Evolutionary conservation across 306 rosid species (phyloP).

Genomic region (Cyclanthera cordifolia): DNA sequence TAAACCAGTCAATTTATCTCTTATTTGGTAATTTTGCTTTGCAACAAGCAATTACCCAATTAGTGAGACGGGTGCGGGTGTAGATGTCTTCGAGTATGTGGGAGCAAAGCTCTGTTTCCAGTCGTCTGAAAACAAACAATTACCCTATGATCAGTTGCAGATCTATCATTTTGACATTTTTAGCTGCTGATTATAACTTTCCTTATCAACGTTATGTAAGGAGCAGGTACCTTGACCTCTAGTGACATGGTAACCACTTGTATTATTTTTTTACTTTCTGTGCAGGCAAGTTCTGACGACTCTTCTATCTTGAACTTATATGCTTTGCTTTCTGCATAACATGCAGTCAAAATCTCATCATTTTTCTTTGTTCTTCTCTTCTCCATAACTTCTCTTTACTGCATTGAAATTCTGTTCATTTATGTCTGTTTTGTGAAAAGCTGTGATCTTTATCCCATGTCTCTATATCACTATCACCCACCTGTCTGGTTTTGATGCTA

Average conservation of each 20-base stretch:
- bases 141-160: neutral
- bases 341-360: too few relatives aligned
- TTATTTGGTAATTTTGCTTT: neutral
- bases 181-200: neutral
- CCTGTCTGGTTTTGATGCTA: neutral
- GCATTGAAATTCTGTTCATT: neutral
- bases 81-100: too few relatives aligned
- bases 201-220: neutral
- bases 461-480: too few relatives aligned
- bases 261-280: neutral
- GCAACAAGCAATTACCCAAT: neutral
- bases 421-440: neutral
- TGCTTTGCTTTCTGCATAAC: neutral
- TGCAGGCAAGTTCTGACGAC: neutral
- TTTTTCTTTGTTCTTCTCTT: too few relatives aligned
- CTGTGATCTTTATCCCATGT: neutral
- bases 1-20: neutral
- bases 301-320: neutral
- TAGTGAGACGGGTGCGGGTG: too few relatives aligned
- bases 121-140: constrained; percentile 1
- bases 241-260: neutral
- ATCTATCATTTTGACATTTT: neutral
- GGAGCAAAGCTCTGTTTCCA: too few relatives aligned
- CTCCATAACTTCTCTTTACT: neutral
- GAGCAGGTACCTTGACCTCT: neutral